phyloP scores from a whole-genome alignment of 129 eudicot genomes.

The Artemisia argyi region DNA sequence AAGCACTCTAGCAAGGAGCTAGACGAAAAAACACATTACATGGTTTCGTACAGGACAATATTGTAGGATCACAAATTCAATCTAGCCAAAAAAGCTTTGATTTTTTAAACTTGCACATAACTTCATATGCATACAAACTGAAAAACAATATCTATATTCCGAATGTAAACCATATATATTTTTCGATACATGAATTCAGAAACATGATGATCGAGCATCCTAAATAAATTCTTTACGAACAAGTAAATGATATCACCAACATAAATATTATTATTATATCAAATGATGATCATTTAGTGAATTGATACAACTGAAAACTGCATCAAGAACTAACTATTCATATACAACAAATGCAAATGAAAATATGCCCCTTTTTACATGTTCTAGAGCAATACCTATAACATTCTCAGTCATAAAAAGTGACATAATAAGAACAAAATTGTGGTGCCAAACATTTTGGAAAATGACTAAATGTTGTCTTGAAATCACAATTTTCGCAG shows the following conservation, averaged over 20 bases:
- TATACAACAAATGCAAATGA: constrained; percentile 8
- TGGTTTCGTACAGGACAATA: no score
- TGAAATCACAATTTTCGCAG: background rate
- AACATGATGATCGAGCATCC: background rate
- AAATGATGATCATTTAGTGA: background rate
- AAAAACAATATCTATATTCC: no score
- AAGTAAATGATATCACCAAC: background rate
- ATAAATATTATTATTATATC: background rate
- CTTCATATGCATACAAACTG: no score
- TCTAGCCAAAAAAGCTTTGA: no score
- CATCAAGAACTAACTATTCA: background rate
- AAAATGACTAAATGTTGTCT: constrained; percentile 5
- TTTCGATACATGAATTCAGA: no score
- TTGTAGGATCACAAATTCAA: no score
- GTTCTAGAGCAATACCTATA: constrained; percentile 9
- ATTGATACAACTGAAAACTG: background rate
- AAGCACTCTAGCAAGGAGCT: no score
- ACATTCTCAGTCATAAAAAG: constrained; percentile 1
- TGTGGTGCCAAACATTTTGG: background rate
- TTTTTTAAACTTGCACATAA: no score
- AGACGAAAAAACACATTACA: no score
- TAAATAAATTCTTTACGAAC: no score
- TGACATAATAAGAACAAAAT: background rate
- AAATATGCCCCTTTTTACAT: constrained; percentile 16
- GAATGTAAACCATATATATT: no score